Conservation (phyloP, 805 yeast species). For the Peterozyma xylosa region DNA sequence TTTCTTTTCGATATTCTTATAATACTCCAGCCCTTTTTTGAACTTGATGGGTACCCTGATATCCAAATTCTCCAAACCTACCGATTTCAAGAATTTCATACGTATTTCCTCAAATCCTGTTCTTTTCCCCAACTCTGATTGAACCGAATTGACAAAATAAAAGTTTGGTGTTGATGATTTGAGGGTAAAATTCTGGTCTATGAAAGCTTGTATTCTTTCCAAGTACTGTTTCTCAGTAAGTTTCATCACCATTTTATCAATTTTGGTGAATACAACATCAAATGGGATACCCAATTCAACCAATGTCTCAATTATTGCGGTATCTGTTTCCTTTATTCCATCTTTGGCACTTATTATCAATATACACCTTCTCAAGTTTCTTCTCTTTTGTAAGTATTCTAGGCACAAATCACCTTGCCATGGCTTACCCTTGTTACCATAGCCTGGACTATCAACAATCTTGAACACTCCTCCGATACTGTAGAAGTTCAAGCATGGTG, state of each 20-base stretch:
- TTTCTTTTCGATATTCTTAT: not conserved
- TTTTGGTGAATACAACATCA: conserved; percentile 71
- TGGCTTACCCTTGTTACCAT: conserved; percentile 61
- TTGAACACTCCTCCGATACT: conserved; percentile 57
- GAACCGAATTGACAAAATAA: conserved; percentile 45
- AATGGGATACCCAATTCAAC: conserved; percentile 53
- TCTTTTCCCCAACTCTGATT: conserved; percentile 24
- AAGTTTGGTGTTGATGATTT: conserved; percentile 30
- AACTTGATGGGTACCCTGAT: not conserved
- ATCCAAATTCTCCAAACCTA: conserved; percentile 28
- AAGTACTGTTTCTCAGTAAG: conserved; percentile 19
- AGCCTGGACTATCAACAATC: conserved; percentile 85
- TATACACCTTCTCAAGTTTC: conserved; percentile 48
- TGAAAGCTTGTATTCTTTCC: conserved; percentile 27
- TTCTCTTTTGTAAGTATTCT: conserved; percentile 51
- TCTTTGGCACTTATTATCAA: conserved; percentile 52
- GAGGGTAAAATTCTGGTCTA: conserved; percentile 29
- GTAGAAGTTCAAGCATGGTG: conserved; percentile 64
- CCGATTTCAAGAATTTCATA: conserved; percentile 40
- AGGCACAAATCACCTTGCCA: conserved; percentile 66
- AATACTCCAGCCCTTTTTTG: not conserved
- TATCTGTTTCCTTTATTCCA: conserved; percentile 56
- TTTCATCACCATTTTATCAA: conserved; percentile 43
- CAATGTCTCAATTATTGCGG: conserved; percentile 40
- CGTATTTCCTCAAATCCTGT: conserved; percentile 51